phyloP scores from a whole-genome alignment of 2,329 filamentous ascomycete genomes.

The Scleromitrula shiraiana region DNA sequence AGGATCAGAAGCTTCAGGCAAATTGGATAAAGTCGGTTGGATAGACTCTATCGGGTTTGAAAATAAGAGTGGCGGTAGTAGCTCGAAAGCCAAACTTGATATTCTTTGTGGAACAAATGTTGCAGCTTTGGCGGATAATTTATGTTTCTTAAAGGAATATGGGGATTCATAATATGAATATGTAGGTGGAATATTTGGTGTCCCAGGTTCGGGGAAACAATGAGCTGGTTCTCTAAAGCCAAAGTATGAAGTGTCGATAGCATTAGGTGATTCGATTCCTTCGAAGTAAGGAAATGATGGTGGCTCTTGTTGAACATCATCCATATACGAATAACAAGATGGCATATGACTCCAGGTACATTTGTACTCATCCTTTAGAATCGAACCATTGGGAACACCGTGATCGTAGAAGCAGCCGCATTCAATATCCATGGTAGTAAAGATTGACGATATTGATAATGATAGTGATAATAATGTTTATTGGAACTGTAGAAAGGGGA shows the following conservation, averaged over 20 bases:
- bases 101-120: neutral
- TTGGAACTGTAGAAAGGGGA: neutral
- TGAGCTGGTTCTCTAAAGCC: neutral
- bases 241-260: neutral
- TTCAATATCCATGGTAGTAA: constrained; percentile 7
- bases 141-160: neutral
- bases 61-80: neutral
- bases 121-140: neutral
- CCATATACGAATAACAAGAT: constrained; percentile 1
- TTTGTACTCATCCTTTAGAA: neutral
- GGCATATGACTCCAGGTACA: neutral
- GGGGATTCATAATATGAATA: neutral
- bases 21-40: neutral
- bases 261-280: neutral
- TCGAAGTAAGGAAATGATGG: neutral
- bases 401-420: constrained; percentile 4
- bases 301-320: neutral
- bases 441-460: neutral
- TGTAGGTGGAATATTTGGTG: neutral
- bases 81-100: constrained; percentile 2
- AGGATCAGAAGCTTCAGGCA: neutral
- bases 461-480: constrained; percentile 4
- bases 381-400: neutral
- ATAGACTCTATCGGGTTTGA: neutral
- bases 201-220: neutral